A percentile compares a stretch with the other conserved stretches of the same genome.
Evolutionary conservation across 2,329 filamentous ascomycete genomes (phyloP).

Genomic region (Verticillium klebahnii): DNA sequence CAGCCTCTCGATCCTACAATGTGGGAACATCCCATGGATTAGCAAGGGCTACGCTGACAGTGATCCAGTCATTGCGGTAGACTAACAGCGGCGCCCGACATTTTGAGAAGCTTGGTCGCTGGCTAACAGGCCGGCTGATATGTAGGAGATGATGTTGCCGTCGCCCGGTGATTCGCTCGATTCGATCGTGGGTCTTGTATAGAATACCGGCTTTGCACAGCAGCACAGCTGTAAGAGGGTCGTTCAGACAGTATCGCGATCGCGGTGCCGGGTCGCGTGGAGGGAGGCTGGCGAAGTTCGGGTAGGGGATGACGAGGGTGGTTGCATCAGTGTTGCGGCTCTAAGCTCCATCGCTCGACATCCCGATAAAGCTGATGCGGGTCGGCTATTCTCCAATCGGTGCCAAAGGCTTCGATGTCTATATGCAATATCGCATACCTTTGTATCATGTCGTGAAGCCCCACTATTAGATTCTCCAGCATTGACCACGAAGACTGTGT

Average conservation of each 20-base stretch:
- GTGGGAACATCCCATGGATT: background rate
- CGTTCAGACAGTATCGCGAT: background rate
- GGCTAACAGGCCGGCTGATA: background rate
- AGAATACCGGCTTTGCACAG: background rate
- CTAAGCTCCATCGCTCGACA: background rate
- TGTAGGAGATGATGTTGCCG: background rate
- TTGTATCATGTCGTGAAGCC: no score
- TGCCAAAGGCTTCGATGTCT: background rate
- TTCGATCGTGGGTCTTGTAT: no score
- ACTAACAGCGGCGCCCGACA: conserved; percentile 36
- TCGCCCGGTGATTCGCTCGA: no score
- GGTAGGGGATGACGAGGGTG: background rate
- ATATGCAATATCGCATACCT: no score
- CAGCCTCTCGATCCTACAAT: conserved; percentile 79
- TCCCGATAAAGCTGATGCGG: background rate
- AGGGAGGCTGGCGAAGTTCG: background rate
- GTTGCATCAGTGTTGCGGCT: background rate
- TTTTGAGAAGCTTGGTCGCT: conserved; percentile 12
- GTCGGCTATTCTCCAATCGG: background rate
- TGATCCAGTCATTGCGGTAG: background rate
- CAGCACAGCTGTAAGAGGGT: background rate
- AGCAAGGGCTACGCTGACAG: background rate
- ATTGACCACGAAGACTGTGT: no score
- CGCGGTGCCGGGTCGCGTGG: background rate
- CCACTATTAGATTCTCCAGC: no score